A percentile compares a stretch with the other conserved stretches of the same genome.
Evolutionary conservation across 2,329 filamentous ascomycete species (phyloP).

Genomic region (Phoma sp.): DNA sequence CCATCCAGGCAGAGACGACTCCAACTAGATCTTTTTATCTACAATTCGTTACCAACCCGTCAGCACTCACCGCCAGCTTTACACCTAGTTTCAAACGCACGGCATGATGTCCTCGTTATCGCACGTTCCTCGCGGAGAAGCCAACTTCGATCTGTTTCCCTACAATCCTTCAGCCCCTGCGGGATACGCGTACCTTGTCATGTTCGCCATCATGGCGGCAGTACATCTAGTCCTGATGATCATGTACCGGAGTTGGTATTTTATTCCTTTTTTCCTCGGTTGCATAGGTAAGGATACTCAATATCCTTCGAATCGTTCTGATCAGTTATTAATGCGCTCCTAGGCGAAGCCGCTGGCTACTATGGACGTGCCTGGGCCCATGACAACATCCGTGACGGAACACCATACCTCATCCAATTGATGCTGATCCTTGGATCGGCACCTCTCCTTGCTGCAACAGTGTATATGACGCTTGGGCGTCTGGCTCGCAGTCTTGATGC

Average conservation of each 20-base stretch:
- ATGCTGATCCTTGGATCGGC: constrained; percentile 55
- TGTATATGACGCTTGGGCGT: constrained; percentile 58
- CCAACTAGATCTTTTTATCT: too few relatives aligned
- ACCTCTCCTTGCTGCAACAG: constrained; percentile 57
- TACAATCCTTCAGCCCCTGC: constrained; percentile 22
- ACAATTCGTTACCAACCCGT: too few relatives aligned
- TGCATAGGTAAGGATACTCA: constrained; percentile 52
- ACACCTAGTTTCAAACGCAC: too few relatives aligned
- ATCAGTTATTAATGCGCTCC: not conserved
- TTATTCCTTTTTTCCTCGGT: constrained; percentile 60
- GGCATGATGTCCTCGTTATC: too few relatives aligned
- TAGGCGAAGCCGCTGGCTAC: constrained; percentile 30
- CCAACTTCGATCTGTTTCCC: constrained; percentile 24
- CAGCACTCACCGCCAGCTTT: too few relatives aligned
- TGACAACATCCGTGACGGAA: constrained; percentile 20
- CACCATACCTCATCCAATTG: constrained; percentile 51
- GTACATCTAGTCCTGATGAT: constrained; percentile 18
- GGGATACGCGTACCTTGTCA: constrained; percentile 21
- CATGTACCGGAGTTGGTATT: constrained; percentile 51
- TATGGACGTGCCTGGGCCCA: constrained; percentile 23
- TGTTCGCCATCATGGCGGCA: constrained; percentile 20
- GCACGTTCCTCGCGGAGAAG: too few relatives aligned
- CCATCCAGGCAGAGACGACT: too few relatives aligned
- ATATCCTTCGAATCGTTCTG: too few relatives aligned
- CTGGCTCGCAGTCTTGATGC: constrained; percentile 50